Base-by-base conservation (phyloP, 2,329 filamentous ascomycete species). In the Monilinia polystroma region DNA sequence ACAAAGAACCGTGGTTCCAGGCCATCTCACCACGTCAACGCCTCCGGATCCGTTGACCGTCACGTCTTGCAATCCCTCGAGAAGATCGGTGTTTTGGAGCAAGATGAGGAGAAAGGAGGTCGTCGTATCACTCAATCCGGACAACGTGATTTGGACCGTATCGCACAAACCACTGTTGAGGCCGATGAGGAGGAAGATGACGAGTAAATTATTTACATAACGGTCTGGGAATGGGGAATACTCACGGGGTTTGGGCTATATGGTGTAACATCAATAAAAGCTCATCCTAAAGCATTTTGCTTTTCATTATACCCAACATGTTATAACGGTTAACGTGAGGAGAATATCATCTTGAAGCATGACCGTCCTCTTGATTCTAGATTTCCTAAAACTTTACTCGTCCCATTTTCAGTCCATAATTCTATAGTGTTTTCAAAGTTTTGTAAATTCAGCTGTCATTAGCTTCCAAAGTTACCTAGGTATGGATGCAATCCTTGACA, bases 11-110 rank as follows among this genome's bases (percentile, higher is more conserved):
- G 95, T 77, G 95, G 95, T 77, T 88, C 88, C 76, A 88, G 90
- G 76, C 95, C 95, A 80, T 92, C 89, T 73, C 90, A 96, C 84
- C 95, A 99, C 87, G 92, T 97, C 78, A 91, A 97, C 80, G 95
- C 93, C 81, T 93, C 90, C 76, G 94, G 94, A 81, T 89, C 88
- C 79, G 93, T 99, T 76, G 95, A 99, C 87, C 93, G 95, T 83
- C 97, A 97, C 87, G 87, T 96, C 80, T 85, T 97, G 81, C 95
- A 99, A 87, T 86, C 93, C 71, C 91, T 99, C 68, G 95, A 97
- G 91, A 97, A 98, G 91, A 97, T 99, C 78, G 93, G 94, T 82
- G 93, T 99, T 76, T 85, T 99, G 72, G 95, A 99, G 90, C 85
- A 91, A 79, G 94, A 97, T 78, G 94, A 97, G 87, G 94, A 98